Evolutionary conservation across 345 rosid species (phyloP).

Genomic region (Ceriops decandra): DNA sequence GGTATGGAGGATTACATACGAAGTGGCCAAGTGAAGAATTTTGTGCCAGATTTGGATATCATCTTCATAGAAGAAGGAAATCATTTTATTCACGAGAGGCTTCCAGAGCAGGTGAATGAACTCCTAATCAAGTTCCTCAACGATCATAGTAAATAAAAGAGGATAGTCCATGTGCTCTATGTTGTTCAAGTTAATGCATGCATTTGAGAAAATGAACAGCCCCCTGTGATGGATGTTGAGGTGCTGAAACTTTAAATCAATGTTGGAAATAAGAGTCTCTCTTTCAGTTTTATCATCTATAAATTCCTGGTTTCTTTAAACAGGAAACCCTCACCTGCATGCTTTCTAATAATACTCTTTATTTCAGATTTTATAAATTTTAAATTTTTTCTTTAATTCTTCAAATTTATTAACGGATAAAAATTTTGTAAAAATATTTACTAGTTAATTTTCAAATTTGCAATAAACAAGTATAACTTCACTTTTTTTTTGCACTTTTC

Average conservation of each 20-base stretch:
- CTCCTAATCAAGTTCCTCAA: conserved; percentile 16
- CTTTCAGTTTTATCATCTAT: too few species aligned
- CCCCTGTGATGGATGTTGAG: not conserved
- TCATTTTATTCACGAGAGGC: conserved; percentile 22
- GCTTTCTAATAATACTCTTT: too few species aligned
- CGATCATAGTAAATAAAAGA: not conserved
- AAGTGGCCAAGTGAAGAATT: conserved; percentile 18
- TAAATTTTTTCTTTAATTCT: too few species aligned
- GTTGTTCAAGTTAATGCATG: not conserved
- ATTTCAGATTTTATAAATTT: too few species aligned
- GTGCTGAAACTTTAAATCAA: not conserved
- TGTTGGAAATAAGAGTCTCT: not conserved
- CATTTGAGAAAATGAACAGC: not conserved
- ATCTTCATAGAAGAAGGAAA: conserved; percentile 25
- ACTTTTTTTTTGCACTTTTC: too few species aligned
- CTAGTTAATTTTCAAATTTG: too few species aligned
- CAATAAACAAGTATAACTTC: too few species aligned
- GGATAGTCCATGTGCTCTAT: not conserved
- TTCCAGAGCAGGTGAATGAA: conserved; percentile 21
- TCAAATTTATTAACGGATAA: accelerated
- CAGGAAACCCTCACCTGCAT: too few species aligned
- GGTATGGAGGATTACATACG: conserved; percentile 26
- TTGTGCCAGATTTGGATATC: conserved; percentile 22
- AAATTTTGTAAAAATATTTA: too few species aligned
- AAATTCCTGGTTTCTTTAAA: too few species aligned